Conservation (phyloP, 305 asterid genomes). For the Solanum hybrid region DNA sequence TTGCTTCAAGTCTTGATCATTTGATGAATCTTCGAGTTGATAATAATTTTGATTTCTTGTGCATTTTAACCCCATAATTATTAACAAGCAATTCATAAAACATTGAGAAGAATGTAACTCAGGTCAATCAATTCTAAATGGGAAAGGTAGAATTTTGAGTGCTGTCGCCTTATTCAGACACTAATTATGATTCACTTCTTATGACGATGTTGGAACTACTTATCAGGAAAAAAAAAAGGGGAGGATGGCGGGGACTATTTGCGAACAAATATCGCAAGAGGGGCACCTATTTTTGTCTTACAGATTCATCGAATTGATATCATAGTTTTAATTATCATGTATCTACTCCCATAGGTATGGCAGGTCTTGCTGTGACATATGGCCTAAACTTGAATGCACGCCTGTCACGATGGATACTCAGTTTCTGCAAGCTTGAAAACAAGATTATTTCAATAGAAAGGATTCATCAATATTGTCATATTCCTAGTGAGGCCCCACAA, state of each 20-base stretch:
- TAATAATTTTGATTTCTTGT: not conserved
- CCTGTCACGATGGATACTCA: slow-evolving; percentile 92
- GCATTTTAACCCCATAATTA: not conserved
- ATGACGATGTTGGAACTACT: not conserved
- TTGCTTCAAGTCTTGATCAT: slow-evolving; percentile 1
- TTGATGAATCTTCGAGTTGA: not conserved
- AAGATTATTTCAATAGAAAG: slow-evolving; percentile 92
- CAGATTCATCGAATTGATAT: not conserved
- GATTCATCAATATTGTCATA: slow-evolving; percentile 83
- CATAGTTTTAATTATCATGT: not conserved
- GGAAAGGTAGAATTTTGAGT: not conserved
- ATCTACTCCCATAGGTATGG: slow-evolving; percentile 59
- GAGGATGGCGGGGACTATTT: not conserved
- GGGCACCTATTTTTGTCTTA: not conserved
- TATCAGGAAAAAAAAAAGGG: not conserved
- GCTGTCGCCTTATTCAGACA: not conserved
- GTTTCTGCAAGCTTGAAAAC: slow-evolving; percentile 99
- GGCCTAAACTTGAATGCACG: slow-evolving; percentile 97
- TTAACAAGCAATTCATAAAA: not conserved
- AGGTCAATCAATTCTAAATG: not conserved
- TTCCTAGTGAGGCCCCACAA: slow-evolving; percentile 95
- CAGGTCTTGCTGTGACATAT: slow-evolving; percentile 96
- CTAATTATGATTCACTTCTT: not conserved
- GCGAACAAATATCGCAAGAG: not conserved
- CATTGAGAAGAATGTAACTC: not conserved